phyloP scores from a whole-genome alignment of 768 basidiomycete species.

The Tricholoma terreum region DNA sequence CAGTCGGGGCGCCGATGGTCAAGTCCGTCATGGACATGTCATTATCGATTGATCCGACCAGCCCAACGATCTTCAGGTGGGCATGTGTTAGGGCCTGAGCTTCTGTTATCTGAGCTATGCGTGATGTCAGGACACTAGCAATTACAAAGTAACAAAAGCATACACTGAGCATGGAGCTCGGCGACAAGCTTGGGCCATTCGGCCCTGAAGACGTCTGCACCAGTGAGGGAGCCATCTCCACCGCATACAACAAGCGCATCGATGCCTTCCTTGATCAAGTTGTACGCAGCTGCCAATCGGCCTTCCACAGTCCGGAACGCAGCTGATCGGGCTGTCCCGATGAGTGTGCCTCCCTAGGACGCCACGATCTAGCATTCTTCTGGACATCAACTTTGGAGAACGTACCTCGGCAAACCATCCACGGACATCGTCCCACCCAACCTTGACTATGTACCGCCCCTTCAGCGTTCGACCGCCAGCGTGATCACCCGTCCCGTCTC shows the following conservation, averaged over 20 bases:
- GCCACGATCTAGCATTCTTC: background rate
- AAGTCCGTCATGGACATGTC: conserved; percentile 98
- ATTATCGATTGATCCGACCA: conserved; percentile 98
- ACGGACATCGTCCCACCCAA: conserved; percentile 97
- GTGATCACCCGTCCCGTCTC: conserved; percentile 80
- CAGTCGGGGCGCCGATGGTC: conserved; percentile 95
- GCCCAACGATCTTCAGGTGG: conserved; percentile 94
- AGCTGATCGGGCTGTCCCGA: conserved; percentile 87
- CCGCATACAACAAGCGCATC: conserved; percentile 97
- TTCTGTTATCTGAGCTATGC: conserved; percentile 66
- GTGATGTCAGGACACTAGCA: background rate
- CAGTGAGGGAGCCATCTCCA: conserved; percentile 95
- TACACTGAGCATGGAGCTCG: conserved; percentile 63
- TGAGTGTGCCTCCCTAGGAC: conserved; percentile 84
- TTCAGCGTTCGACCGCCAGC: conserved; percentile 71
- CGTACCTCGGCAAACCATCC: conserved; percentile 89
- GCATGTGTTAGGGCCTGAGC: conserved; percentile 68
- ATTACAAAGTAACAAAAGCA: conserved; percentile 6
- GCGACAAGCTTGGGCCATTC: conserved; percentile 92
- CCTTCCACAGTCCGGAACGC: conserved; percentile 87
- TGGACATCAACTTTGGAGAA: background rate
- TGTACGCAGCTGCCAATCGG: conserved; percentile 82
- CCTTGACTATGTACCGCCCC: conserved; percentile 89
- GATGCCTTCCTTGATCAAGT: conserved; percentile 94
- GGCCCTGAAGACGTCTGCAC: conserved; percentile 87